phyloP scores from a whole-genome alignment of 1,284 basidiomycete species.

The Earliella scabrosa region DNA sequence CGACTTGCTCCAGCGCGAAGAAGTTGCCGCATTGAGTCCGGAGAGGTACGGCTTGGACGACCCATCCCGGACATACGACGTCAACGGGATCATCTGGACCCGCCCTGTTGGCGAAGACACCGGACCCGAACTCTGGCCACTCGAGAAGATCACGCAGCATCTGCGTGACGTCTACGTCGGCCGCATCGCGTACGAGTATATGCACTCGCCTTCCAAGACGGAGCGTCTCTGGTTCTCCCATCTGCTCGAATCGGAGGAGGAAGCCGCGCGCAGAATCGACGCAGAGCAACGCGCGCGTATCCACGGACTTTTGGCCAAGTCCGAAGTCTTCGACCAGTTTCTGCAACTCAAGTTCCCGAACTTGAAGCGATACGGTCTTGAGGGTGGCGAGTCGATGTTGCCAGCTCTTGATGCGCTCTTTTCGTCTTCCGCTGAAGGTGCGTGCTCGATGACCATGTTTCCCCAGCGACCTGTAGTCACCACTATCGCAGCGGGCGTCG shows the following conservation, averaged over 20 bases:
- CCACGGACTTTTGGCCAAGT: slow-evolving; percentile 70
- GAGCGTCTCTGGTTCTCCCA: slow-evolving; percentile 88
- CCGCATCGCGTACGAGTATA: slow-evolving; percentile 88
- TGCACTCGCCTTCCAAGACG: slow-evolving; percentile 82
- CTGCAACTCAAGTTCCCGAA: slow-evolving; percentile 84
- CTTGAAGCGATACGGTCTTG: slow-evolving; percentile 83
- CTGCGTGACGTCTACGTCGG: slow-evolving; percentile 79
- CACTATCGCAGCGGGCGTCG: slow-evolving; percentile 59
- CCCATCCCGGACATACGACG: slow-evolving; percentile 58
- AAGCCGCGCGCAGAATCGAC: slow-evolving; percentile 36
- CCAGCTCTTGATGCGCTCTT: slow-evolving; percentile 83
- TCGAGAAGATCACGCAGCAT: slow-evolving; percentile 72
- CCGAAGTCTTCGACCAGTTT: slow-evolving; percentile 85
- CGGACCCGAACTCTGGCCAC: slow-evolving; percentile 63
- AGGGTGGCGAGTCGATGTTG: slow-evolving; percentile 91
- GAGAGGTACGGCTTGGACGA: slow-evolving; percentile 75
- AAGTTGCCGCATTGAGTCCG: slow-evolving; percentile 82
- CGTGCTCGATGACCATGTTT: too few species aligned
- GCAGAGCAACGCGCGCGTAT: slow-evolving; percentile 55
- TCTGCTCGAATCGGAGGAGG: slow-evolving; percentile 69
- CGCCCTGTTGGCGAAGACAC: slow-evolving; percentile 49
- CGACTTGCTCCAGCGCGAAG: slow-evolving; percentile 83
- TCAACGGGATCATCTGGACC: slow-evolving; percentile 84
- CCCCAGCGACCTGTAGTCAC: too few species aligned
- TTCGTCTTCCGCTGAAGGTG: slow-evolving; percentile 66